Percentiles rank a stretch among this genome's conserved stretches.
These are phyloP conservation scores for Aspergillus sp. DNA, from an alignment of 2,329 filamentous ascomycete genomes.

Conservation along the genomic window DNA sequence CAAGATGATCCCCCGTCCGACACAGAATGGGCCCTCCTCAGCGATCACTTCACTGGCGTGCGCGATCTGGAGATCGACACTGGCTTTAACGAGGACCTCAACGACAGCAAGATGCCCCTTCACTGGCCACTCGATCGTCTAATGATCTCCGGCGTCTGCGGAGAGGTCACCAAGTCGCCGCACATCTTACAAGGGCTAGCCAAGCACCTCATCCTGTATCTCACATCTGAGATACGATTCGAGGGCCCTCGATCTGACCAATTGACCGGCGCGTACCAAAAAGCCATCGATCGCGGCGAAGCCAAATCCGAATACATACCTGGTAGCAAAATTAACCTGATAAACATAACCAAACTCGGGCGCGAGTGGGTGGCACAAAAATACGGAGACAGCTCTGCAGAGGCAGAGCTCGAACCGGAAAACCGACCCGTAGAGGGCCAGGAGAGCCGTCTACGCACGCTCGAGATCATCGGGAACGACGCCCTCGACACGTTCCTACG, in stretches of 20 bases:
- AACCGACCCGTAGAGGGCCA: not conserved
- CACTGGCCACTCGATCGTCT: slow-evolving; percentile 27
- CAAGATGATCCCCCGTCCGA: slow-evolving; percentile 23
- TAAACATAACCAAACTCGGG: slow-evolving; percentile 15
- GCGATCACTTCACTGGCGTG: slow-evolving; percentile 22
- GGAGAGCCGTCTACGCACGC: slow-evolving; percentile 9
- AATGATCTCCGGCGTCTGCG: slow-evolving; percentile 13
- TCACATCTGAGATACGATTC: slow-evolving; percentile 23
- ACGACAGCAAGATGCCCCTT: slow-evolving; percentile 22
- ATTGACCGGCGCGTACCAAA: slow-evolving; percentile 4
- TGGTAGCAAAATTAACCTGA: slow-evolving; percentile 17
- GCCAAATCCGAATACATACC: slow-evolving; percentile 10
- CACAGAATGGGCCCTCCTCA: slow-evolving; percentile 24
- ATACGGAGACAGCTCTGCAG: not conserved
- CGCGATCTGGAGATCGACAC: slow-evolving; percentile 19
- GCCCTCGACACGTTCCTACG: slow-evolving; percentile 23
- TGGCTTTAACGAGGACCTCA: slow-evolving; percentile 24
- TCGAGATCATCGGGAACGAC: slow-evolving; percentile 30
- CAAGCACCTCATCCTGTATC: slow-evolving; percentile 20
- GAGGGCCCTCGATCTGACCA: slow-evolving; percentile 22
- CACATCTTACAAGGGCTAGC: slow-evolving; percentile 22
- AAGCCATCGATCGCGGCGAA: slow-evolving; percentile 21
- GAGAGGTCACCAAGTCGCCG: slow-evolving; percentile 16
- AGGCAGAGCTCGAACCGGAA: not conserved
- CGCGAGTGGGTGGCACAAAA: slow-evolving; percentile 14